Percentiles rank a stretch among this genome's conserved stretches.
These are phyloP conservation scores for Lactifluus hygrophoroides DNA, from an alignment of 768 basidiomycete genomes.

Conservation along the genomic window DNA sequence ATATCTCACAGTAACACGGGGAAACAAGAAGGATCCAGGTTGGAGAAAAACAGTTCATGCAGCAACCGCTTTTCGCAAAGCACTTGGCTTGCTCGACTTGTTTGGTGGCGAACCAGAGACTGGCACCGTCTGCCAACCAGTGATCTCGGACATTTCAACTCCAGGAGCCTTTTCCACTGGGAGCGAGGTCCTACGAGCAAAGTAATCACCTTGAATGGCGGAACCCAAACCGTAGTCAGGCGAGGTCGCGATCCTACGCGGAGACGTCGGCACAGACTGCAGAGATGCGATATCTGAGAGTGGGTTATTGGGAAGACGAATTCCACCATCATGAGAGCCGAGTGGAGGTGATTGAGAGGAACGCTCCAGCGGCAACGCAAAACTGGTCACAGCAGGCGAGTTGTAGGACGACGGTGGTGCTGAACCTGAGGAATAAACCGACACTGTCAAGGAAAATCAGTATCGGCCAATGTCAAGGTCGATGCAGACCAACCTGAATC, in stretches of 20 bases:
- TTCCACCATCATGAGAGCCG: constrained; percentile 41
- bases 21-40: constrained; percentile 8
- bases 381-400: constrained; percentile 52
- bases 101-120: constrained; percentile 23
- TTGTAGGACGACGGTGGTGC: constrained; percentile 56
- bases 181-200: constrained; percentile 23
- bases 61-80: constrained; percentile 23
- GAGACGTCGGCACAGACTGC: constrained; percentile 23
- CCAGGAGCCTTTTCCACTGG: constrained; percentile 16
- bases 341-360: constrained; percentile 30
- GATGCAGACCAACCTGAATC: constrained; percentile 47
- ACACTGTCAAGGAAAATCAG: constrained; percentile 25
- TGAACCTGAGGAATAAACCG: constrained; percentile 43
- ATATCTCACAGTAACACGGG: constrained; percentile 15
- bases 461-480: constrained; percentile 15
- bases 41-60: constrained; percentile 14
- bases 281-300: constrained; percentile 60
- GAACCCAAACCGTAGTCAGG: constrained; percentile 18
- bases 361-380: constrained; percentile 48
- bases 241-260: constrained; percentile 26
- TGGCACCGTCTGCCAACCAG: constrained; percentile 31
- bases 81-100: constrained; percentile 22
- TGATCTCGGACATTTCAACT: constrained; percentile 26
- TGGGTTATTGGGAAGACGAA: constrained; percentile 67
- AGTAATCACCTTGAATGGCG: constrained; percentile 22